Base-by-base conservation (phyloP, 2,329 filamentous ascomycete species). In the Escovopsis weberi region DNA sequence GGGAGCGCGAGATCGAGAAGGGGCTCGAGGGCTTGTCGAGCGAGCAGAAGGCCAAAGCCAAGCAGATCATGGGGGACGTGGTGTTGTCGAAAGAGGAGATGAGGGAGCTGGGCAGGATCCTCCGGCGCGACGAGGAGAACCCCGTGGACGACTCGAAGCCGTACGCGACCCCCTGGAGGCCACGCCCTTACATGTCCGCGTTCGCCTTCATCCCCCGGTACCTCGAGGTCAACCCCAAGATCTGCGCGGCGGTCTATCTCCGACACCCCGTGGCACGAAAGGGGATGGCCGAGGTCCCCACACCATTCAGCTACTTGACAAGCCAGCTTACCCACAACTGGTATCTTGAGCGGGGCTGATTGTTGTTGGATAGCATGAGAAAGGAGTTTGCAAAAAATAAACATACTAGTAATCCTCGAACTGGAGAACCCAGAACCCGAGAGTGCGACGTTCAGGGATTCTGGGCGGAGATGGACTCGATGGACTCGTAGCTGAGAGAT, bases 131-230 rank as follows among this genome's bases (percentile, higher is more conserved):
- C 55, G 67, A 71, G 44, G 76, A 86, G 58, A 94, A 95, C 64
- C 82, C 85, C 0, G 64, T 81, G 46, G 85, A 95, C 61, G 63
- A 63, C 38, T 64, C 60, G 44, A 94, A 94, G 64, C 85, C 91
- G 4, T 98, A 98, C 59, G 74, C 74, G 4, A 95, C 88, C 2
- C 91, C 91, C 11, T 98, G 91, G 91, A 67, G 73, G 50, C 91
- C 91, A 11, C 74, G 87, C 43, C 74, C 82, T 41, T 96, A 76
- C 63, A 93, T 98, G 84, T 72, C 76, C 41, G 80, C 88, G 1
- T 98, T 98, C 63, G 87, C 88, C 23, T 95, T 94, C 63, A 87
- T 98, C 51, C 91, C 91, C 10, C 72, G 84, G 42, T 98, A 96
- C 62, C 75, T 98, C 47, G 93, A 98, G 66, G 91, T 98, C 53